Conservation (phyloP, 257 asterid species). For the Lantana camara region DNA sequence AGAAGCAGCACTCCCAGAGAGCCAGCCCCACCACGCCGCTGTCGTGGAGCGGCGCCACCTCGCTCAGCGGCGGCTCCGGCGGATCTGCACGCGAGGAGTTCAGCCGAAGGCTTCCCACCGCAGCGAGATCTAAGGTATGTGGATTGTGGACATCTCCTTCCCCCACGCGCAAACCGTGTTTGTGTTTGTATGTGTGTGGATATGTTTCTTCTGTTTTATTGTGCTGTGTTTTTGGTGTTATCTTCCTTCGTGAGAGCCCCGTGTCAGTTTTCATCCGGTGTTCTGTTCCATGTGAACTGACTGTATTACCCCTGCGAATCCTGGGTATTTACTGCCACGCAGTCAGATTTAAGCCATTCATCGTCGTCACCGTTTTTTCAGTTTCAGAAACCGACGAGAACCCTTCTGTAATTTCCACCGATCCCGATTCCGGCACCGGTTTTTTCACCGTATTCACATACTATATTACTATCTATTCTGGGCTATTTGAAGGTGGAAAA, state of each 20-base stretch:
- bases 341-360: constrained; percentile 40
- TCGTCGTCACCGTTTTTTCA: constrained; percentile 48
- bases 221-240: constrained; percentile 9
- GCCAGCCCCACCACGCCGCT: constrained; percentile 79
- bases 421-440: constrained; percentile 33
- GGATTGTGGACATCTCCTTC: background rate
- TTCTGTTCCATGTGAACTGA: constrained; percentile 9
- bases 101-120: constrained; percentile 36
- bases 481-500: background rate
- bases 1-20: constrained; percentile 39
- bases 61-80: constrained; percentile 48
- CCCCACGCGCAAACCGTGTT: background rate
- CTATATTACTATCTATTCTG: background rate
- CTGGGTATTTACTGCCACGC: constrained; percentile 53
- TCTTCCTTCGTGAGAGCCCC: constrained; percentile 32
- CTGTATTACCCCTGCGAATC: constrained; percentile 48
- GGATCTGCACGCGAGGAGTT: constrained; percentile 57
- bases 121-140: constrained; percentile 81
- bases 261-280: constrained; percentile 38
- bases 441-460: constrained; percentile 26
- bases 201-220: constrained; percentile 11
- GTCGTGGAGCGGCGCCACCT: constrained; percentile 72
- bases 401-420: constrained; percentile 25
- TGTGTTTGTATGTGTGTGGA: background rate
- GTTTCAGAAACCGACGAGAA: constrained; percentile 42